A percentile compares a stretch with the other conserved stretches of the same genome.
phyloP scores from a whole-genome alignment of 192 early-diverging fungal genomes.

The Helicostylum pulchrum region DNA sequence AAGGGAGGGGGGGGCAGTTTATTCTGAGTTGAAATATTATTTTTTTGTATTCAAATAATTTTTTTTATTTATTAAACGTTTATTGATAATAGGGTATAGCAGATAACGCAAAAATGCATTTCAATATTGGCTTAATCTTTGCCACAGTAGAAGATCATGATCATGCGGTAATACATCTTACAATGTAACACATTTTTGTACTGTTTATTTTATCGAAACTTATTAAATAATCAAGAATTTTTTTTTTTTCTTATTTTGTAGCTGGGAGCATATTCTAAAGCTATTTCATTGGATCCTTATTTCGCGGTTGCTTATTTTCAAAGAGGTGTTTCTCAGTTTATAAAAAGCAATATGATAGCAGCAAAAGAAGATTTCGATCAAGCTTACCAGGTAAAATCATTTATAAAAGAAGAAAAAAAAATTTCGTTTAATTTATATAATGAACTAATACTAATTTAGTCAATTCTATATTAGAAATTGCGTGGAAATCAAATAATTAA shows the following conservation, averaged over 20 bases:
- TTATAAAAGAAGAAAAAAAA: not conserved
- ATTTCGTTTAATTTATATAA: not conserved
- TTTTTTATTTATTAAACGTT: not conserved
- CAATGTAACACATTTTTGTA: constrained; percentile 1
- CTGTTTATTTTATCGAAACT: not conserved
- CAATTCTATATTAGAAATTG: constrained; percentile 49
- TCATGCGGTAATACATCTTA: constrained; percentile 69
- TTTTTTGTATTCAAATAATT: not conserved
- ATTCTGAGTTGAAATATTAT: not conserved
- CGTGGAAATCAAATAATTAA: constrained; percentile 89
- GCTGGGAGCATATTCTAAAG: constrained; percentile 71
- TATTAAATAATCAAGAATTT: not conserved
- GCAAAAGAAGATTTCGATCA: constrained; percentile 80
- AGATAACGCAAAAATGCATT: constrained; percentile 92
- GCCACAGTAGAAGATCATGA: constrained; percentile 70
- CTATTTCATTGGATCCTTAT: constrained; percentile 80
- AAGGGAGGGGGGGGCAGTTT: not conserved
- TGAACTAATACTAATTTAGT: not conserved
- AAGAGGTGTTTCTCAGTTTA: constrained; percentile 83
- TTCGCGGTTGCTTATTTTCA: constrained; percentile 92
- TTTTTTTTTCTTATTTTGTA: constrained; percentile 34
- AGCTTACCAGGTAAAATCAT: constrained; percentile 68
- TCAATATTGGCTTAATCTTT: constrained; percentile 88
- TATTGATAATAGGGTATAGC: constrained; percentile 63
- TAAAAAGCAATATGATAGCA: constrained; percentile 60